A percentile compares a stretch with the other conserved stretches of the same genome.
These are phyloP conservation scores for Leishmania amazonensis DNA, from an alignment of 208 protist species.

Conservation along the genomic window DNA sequence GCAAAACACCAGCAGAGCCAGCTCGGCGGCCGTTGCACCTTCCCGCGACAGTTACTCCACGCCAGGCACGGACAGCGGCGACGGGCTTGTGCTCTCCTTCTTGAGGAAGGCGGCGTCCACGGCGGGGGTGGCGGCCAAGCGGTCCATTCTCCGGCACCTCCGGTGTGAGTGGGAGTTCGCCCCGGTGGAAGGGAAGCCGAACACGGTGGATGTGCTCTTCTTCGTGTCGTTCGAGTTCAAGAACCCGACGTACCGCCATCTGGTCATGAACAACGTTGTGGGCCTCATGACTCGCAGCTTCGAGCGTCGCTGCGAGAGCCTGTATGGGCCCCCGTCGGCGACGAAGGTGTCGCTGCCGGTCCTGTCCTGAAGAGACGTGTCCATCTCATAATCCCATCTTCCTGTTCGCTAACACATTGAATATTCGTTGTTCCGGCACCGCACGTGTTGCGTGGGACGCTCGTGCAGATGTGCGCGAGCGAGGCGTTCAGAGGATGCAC, in stretches of 20 bases:
- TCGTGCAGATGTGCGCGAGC: neutral
- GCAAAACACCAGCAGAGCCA: neutral
- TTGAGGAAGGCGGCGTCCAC: slow-evolving; percentile 41
- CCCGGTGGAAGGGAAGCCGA: slow-evolving; percentile 35
- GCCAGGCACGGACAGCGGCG: slow-evolving; percentile 4
- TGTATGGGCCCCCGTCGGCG: slow-evolving; percentile 73
- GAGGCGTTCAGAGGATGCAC: neutral
- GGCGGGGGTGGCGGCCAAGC: slow-evolving; percentile 34
- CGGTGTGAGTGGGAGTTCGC: slow-evolving; percentile 77
- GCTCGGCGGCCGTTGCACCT: neutral
- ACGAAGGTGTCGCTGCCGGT: slow-evolving; percentile 37
- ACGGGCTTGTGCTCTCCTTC: slow-evolving; percentile 36
- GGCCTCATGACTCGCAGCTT: slow-evolving; percentile 82
- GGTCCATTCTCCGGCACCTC: slow-evolving; percentile 61
- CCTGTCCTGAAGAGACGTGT: slow-evolving; percentile 5
- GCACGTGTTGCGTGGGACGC: neutral
- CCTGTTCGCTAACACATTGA: neutral
- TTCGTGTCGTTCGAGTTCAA: slow-evolving; percentile 77
- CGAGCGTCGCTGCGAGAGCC: slow-evolving; percentile 66
- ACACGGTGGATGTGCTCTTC: slow-evolving; percentile 78
- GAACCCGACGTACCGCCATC: slow-evolving; percentile 67
- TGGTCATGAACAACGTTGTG: slow-evolving; percentile 83
- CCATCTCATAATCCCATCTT: neutral
- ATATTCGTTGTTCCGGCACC: neutral
- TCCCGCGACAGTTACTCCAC: neutral